Percentiles rank a stretch among this genome's conserved stretches.
phyloP scores from a whole-genome alignment of 163 green algal genomes.

The Scenedesmus sp. region DNA sequence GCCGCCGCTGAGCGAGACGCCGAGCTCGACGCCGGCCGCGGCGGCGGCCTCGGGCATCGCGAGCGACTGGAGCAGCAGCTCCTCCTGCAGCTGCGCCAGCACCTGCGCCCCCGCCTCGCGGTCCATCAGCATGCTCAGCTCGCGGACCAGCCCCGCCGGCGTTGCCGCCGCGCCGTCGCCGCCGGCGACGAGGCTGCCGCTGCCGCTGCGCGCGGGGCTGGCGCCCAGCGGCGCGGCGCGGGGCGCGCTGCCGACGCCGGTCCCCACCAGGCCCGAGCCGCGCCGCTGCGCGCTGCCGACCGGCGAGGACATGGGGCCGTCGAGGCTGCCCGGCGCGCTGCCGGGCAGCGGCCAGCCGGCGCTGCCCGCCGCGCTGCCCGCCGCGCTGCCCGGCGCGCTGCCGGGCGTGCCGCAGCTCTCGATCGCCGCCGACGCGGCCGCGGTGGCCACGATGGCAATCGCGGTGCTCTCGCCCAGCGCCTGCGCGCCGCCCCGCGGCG shows the following conservation, averaged over 20 bases:
- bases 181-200: too few relatives aligned
- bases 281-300: too few relatives aligned
- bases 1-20: not conserved
- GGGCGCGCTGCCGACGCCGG: too few relatives aligned
- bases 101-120: not conserved
- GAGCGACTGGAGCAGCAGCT: conserved; percentile 23
- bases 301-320: too few relatives aligned
- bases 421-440: conserved; percentile 27
- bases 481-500: not conserved
- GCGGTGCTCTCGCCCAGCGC: conserved; percentile 16
- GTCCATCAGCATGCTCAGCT: conserved; percentile 33
- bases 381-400: too few relatives aligned
- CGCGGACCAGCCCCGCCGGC: conserved; percentile 28
- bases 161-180: conserved; percentile 5
- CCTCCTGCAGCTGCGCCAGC: conserved; percentile 38
- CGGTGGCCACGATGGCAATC: conserved; percentile 35
- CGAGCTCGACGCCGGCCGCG: conserved; percentile 10
- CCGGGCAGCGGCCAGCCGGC: too few relatives aligned
- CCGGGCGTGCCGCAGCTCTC: conserved; percentile 28
- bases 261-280: too few relatives aligned
- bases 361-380: too few relatives aligned
- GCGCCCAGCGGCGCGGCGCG: too few relatives aligned
- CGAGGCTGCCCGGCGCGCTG: too few relatives aligned
- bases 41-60: conserved; percentile 33
- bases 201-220: too few relatives aligned